A percentile compares a stretch with the other conserved stretches of the same genome.
These are phyloP conservation scores for Cladophialophora carrionii DNA, from an alignment of 2,329 filamentous ascomycete species.

Conservation along the genomic window DNA sequence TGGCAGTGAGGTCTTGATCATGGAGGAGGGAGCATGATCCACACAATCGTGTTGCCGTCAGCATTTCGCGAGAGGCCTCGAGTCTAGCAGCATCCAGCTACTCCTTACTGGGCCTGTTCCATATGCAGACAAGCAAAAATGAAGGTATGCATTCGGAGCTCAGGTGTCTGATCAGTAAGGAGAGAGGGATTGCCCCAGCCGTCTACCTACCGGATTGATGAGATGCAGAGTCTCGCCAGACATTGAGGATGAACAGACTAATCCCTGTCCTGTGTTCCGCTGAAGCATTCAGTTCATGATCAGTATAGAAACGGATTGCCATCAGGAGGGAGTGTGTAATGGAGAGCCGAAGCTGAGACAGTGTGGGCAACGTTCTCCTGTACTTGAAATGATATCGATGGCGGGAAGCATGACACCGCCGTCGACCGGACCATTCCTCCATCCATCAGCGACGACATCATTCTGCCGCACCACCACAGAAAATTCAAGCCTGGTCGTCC, in stretches of 20 bases:
- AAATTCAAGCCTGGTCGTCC: not conserved
- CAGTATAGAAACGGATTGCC: not conserved
- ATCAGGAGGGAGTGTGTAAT: not conserved
- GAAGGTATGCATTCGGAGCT: too few relatives aligned
- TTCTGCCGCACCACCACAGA: conserved; percentile 5
- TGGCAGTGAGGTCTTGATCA: not conserved
- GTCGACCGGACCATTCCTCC: not conserved
- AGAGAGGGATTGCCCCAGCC: not conserved
- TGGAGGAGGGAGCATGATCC: not conserved
- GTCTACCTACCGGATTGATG: not conserved
- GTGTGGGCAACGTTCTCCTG: not conserved
- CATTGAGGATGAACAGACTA: not conserved
- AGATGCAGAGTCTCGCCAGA: not conserved
- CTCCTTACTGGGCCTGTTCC: not conserved
- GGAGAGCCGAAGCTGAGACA: not conserved
- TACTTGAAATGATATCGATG: not conserved
- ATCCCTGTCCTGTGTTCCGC: not conserved
- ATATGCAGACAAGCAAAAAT: not conserved
- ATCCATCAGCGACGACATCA: not conserved
- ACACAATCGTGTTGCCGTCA: not conserved
- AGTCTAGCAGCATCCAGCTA: not conserved
- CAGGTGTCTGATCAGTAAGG: not conserved
- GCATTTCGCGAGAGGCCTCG: not conserved
- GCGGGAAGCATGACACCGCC: not conserved
- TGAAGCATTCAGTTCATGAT: not conserved